These are phyloP conservation scores for Uncinocarpus reesii DNA, from an alignment of 2,329 filamentous ascomycete genomes.

Conservation along the genomic window DNA sequence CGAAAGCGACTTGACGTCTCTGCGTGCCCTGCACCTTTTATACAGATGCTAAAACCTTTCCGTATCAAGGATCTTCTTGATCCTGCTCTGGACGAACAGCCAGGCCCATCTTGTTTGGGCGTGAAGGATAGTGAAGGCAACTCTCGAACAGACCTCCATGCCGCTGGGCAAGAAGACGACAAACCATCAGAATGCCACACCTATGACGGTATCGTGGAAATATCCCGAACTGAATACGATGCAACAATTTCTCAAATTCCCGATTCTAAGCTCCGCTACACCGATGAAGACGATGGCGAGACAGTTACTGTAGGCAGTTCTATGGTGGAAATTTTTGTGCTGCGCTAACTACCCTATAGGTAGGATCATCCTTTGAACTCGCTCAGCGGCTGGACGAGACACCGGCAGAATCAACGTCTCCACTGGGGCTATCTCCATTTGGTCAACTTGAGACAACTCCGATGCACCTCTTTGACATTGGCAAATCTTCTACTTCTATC, in stretches of 20 bases:
- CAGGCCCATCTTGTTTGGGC: background rate
- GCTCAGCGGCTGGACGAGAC: constrained; percentile 39
- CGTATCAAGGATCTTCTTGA: constrained; percentile 29
- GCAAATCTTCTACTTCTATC: constrained; percentile 31
- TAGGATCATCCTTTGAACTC: constrained; percentile 40
- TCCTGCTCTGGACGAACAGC: constrained; percentile 2
- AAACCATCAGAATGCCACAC: background rate
- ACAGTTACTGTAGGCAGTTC: constrained; percentile 33
- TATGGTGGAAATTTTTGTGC: background rate
- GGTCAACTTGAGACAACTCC: constrained; percentile 18
- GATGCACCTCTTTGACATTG: constrained; percentile 41
- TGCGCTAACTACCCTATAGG: constrained; percentile 22
- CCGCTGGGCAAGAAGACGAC: background rate
- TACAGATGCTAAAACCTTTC: constrained; percentile 34
- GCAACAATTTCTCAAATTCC: constrained; percentile 33
- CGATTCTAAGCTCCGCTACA: constrained; percentile 35
- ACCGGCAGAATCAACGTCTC: background rate
- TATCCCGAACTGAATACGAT: constrained; percentile 37
- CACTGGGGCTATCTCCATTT: background rate
- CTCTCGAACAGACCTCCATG: background rate
- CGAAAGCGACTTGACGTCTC: background rate
- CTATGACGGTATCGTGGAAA: constrained; percentile 29
- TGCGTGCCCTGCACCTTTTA: background rate
- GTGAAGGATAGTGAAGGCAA: background rate
- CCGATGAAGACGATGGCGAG: constrained; percentile 40